Percentiles rank a stretch among this genome's conserved stretches.
Evolutionary conservation across 2,329 filamentous ascomycete species (phyloP).

Genomic region (Rutstroemia sp.): DNA sequence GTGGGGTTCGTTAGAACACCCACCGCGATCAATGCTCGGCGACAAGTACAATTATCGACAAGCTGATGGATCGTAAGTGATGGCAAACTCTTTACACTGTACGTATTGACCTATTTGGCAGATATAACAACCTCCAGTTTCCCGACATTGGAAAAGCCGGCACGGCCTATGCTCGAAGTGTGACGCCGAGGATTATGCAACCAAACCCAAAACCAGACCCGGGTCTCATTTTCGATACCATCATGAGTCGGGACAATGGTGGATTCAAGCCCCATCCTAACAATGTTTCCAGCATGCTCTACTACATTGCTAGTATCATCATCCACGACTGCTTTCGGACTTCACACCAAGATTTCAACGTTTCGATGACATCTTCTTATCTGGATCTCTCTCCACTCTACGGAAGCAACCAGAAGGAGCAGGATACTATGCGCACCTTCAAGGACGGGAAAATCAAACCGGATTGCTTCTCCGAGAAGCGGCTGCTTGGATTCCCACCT

Average conservation of each 20-base stretch:
- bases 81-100: background rate
- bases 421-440: constrained; percentile 49
- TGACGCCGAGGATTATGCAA: constrained; percentile 48
- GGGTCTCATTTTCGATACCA: constrained; percentile 47
- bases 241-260: constrained; percentile 37
- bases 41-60: constrained; percentile 55
- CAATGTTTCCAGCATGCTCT: constrained; percentile 39
- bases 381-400: constrained; percentile 40
- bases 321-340: constrained; percentile 42
- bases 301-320: constrained; percentile 44
- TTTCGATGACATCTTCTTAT: constrained; percentile 32
- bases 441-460: constrained; percentile 63
- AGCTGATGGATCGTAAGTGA: constrained; percentile 57
- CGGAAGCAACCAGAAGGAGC: constrained; percentile 40
- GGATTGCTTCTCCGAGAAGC: constrained; percentile 62
- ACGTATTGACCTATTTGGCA: background rate
- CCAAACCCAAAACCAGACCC: constrained; percentile 58
- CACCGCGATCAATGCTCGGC: constrained; percentile 57
- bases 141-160: constrained; percentile 60
- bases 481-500: constrained; percentile 61
- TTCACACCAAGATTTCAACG: constrained; percentile 11
- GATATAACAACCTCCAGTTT: constrained; percentile 46
- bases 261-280: constrained; percentile 32
- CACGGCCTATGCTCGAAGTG: constrained; percentile 58
- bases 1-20: constrained; percentile 65